Evolutionary conservation across 345 rosid genomes (phyloP).

Genomic region (Noccaea caerulescens): DNA sequence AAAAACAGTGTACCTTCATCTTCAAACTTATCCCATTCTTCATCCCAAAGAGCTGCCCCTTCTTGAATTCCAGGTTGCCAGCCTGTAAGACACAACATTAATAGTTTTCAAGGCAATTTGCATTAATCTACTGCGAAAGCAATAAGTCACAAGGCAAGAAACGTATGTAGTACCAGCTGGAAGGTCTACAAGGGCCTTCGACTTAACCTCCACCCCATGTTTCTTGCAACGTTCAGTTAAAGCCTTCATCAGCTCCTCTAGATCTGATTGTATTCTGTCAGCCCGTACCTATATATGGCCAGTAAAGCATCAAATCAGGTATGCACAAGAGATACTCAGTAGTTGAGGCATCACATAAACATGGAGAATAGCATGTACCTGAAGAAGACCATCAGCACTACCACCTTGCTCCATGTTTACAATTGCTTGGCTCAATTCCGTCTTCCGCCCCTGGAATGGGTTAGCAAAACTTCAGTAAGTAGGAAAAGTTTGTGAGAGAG

Average conservation of each 20-base stretch:
- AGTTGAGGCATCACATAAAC: constrained; percentile 8
- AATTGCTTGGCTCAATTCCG: constrained; percentile 86
- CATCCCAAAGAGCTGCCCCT: constrained; percentile 91
- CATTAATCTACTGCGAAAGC: constrained; percentile 12
- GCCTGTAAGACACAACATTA: constrained; percentile 56
- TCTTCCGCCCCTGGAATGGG: constrained; percentile 69
- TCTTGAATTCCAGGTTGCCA: constrained; percentile 98
- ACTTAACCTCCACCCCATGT: constrained; percentile 77
- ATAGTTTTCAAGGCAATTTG: constrained; percentile 28
- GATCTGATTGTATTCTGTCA: constrained; percentile 93
- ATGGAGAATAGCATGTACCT: constrained; percentile 56
- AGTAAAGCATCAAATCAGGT: constrained; percentile 28
- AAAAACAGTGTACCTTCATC: constrained; percentile 71
- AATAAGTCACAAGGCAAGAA: constrained; percentile 22
- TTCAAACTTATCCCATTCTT: constrained; percentile 99
- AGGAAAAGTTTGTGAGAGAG: not conserved
- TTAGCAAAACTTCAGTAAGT: constrained; percentile 34
- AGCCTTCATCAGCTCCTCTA: constrained; percentile 87
- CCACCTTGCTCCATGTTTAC: constrained; percentile 91
- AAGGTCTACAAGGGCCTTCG: constrained; percentile 80
- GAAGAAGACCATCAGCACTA: constrained; percentile 94
- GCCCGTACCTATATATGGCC: constrained; percentile 77
- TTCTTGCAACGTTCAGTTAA: constrained; percentile 81
- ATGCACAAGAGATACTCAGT: constrained; percentile 20
- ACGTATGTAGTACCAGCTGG: constrained; percentile 67